Evolutionary conservation across 208 protist genomes (phyloP), one percentile per base, ranked within the genome.

Genomic region (Crithidia mellificae): DNA sequence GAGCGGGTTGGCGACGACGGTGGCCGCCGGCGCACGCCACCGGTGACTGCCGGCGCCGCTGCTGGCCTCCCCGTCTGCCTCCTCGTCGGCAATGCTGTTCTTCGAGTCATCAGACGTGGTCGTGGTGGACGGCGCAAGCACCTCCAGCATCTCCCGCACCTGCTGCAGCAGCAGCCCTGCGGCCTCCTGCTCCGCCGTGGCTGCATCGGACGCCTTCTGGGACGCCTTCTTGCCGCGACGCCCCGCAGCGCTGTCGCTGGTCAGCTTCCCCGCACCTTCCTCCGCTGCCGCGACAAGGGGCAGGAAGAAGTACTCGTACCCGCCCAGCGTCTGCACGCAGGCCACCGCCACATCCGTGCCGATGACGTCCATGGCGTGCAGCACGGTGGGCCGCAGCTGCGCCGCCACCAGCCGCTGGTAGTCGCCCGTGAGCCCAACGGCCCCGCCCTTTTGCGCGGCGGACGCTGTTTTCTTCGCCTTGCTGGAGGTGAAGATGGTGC

Each of bases 301-400:
- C 12, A 83, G 72, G 58, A 93, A 92, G 36, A 95, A 63, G 52
- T 85, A 82, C 44, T 85, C 63, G 67, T 90, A 95, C 34, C 90
- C 90, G 46, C 90, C 90, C 12, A 81, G 29, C 14, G 90, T 95
- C 32, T 68, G 67, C 19, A 85, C 72, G 49, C 88, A 88, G 15
- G 88, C 57, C n/a, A 50, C 44, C n/a, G 80, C 74, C 14, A 90
- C 81, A 53, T 95, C 87, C 1, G 57, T 62, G 43, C 90, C 90
- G 20, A 95, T 74, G 43, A 57, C 29, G 20, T 63, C 62, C 59
- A 90, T 50, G 19, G 71, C 80, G 22, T 49, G 56, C n/a, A 91
- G 62, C 30, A 95, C 36, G 6, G 64, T 24, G 0, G 84, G 66
- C 12, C 65, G 69, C 50, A 91, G 57, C 14, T 52, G 30, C 25